phyloP scores from a whole-genome alignment of 2,329 filamentous ascomycete species.

The Neonectria punicea region DNA sequence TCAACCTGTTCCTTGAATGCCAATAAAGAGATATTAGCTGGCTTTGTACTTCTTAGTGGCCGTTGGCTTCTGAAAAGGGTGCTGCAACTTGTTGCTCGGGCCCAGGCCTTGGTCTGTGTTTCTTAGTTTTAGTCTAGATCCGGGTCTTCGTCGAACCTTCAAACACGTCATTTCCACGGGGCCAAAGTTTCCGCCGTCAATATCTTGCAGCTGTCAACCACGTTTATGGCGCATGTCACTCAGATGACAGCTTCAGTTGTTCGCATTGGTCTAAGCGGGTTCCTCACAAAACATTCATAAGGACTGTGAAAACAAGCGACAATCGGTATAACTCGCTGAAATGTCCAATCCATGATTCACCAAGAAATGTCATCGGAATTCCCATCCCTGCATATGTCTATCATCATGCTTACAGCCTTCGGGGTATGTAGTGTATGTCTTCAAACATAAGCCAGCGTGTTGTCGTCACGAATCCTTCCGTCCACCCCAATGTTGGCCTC shows the following conservation, averaged over 20 bases:
- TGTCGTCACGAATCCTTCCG: constrained; percentile 75
- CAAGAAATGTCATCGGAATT: constrained; percentile 6
- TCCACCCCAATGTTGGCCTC: constrained; percentile 72
- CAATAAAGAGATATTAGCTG: not conserved
- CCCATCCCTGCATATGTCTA: constrained; percentile 3
- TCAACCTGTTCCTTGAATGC: not conserved
- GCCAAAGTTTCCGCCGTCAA: not conserved
- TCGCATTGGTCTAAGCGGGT: not conserved
- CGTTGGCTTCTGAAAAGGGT: not conserved
- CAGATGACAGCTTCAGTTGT: not conserved
- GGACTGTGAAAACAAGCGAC: not conserved
- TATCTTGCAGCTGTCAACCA: not conserved
- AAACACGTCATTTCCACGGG: not conserved
- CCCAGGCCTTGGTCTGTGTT: not conserved
- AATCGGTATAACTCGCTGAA: not conserved
- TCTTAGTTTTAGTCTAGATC: not conserved
- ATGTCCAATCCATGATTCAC: constrained; percentile 5
- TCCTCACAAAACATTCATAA: not conserved
- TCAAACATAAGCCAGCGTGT: constrained; percentile 72
- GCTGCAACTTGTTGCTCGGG: not conserved
- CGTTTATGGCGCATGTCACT: not conserved
- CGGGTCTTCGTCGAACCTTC: not conserved
- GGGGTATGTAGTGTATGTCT: not conserved
- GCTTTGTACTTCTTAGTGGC: not conserved
- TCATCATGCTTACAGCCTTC: constrained; percentile 2